Evolutionary conservation across 2,329 filamentous ascomycete species (phyloP).

Genomic region (Alternaria infectoria): DNA sequence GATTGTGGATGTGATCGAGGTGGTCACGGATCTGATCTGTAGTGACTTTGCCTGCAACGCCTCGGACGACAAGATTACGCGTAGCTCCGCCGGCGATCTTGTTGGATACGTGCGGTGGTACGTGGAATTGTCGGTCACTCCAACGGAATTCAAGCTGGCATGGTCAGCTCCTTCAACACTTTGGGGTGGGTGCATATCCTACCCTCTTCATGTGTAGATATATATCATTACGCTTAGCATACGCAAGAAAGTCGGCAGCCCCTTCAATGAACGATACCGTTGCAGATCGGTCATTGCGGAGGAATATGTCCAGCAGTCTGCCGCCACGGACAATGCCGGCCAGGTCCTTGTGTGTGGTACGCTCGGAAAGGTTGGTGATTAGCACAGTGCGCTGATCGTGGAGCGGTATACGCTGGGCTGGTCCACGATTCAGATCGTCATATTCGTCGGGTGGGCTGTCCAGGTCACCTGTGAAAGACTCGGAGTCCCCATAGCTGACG

Average conservation of each 20-base stretch:
- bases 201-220: constrained; percentile 74
- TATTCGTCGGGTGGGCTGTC: constrained; percentile 13
- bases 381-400: constrained; percentile 63
- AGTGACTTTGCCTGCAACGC: constrained; percentile 63
- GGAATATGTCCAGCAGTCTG: constrained; percentile 70
- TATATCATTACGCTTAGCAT: constrained; percentile 69
- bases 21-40: constrained; percentile 72
- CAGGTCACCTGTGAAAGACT: constrained; percentile 20
- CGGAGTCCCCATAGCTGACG: constrained; percentile 24
- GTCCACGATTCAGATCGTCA: constrained; percentile 1
- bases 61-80: constrained; percentile 74
- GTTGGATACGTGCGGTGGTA: constrained; percentile 67
- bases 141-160: constrained; percentile 70
- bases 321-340: constrained; percentile 71
- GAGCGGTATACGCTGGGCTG: constrained; percentile 23
- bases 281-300: constrained; percentile 67
- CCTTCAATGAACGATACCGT: constrained; percentile 74
- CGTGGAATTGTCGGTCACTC: constrained; percentile 72
- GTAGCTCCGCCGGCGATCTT: constrained; percentile 72
- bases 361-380: constrained; percentile 67
- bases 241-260: constrained; percentile 65
- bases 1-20: constrained; percentile 81
- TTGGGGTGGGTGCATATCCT: constrained; percentile 35
- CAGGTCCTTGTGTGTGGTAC: constrained; percentile 70
- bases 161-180: neutral